These are phyloP conservation scores for Bacidia rubella DNA, from an alignment of 495 filamentous ascomycete species.

Conservation along the genomic window DNA sequence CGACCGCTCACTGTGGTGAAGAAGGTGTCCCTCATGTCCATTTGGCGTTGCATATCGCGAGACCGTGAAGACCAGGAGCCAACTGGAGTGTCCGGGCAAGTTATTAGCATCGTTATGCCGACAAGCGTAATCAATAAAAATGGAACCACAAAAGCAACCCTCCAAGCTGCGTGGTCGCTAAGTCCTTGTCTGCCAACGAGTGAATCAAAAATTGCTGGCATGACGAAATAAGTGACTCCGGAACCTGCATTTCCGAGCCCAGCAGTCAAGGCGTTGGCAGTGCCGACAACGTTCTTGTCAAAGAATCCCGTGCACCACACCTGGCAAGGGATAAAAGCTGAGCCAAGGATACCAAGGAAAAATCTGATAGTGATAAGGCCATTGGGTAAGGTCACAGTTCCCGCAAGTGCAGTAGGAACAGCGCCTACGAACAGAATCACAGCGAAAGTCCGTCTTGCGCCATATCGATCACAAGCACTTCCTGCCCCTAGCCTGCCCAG, in stretches of 20 bases:
- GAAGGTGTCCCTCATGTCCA: conserved; percentile 10
- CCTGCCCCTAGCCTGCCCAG: conserved; percentile 68
- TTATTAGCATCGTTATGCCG: conserved; percentile 52
- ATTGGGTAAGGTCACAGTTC: conserved; percentile 51
- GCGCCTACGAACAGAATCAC: conserved; percentile 58
- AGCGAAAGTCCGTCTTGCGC: conserved; percentile 68
- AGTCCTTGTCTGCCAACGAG: conserved; percentile 47
- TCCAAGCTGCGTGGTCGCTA: conserved; percentile 57
- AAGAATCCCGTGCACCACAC: conserved; percentile 94
- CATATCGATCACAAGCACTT: conserved; percentile 70
- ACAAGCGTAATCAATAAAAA: conserved; percentile 56
- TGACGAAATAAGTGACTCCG: conserved; percentile 77
- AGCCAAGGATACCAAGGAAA: conserved; percentile 86
- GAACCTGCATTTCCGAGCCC: conserved; percentile 84
- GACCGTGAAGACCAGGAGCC: conserved; percentile 52
- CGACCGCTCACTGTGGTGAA: conserved; percentile 5
- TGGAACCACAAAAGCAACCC: conserved; percentile 72
- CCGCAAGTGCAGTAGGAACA: conserved; percentile 73
- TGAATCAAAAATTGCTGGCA: conserved; percentile 81
- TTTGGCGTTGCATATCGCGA: conserved; percentile 11
- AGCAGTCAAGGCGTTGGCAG: conserved; percentile 73
- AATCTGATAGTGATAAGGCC: conserved; percentile 71
- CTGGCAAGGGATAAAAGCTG: conserved; percentile 83
- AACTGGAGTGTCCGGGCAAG: conserved; percentile 73
- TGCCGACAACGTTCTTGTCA: conserved; percentile 91